Base-by-base conservation (phyloP, 306 rosid genomes). In the Cicer cuneatum region DNA sequence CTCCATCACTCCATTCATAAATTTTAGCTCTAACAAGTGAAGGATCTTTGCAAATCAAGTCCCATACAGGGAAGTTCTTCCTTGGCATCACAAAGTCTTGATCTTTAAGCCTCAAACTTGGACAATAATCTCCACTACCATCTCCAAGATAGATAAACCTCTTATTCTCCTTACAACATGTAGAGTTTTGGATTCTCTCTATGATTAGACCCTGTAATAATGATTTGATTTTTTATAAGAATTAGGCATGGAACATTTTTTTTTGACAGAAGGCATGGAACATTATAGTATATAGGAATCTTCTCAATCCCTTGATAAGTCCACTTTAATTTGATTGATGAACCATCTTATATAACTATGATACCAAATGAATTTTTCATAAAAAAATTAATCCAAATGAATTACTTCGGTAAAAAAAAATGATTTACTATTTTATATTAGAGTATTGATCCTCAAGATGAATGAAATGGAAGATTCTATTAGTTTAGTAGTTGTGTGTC, bases 81-180 rank as follows among this genome's bases (percentile, higher is more conserved):
- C 90, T 89, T 61, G 91, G 91, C 94, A 87, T 87, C 81, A 84
- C 47, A 67, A 82, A 83, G 46, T 87, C 86, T 58, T 60, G 66
- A 0, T 83, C 91, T 56, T 69, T 77, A 1, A 87, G 94, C 72
- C 78, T 89, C 83, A 83, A 78, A 73, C 87, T 85, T 47, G 94
- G 88, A 67, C 88, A 89, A 5, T 83, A 87, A 14, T 87, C 91
- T 1, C 91, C 94, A 64, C 35, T 41, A 4, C 91, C 90, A 76
- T 87, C 94, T 0, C 93, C 93, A 12, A 87, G 81, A 59, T 89
- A 89, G 69, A 87, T 87, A 39, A 87, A 37, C 64, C 84, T 89
- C 73, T 83, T 89, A 10, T 78, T 56, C 21, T 45, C 85, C 33
- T 61, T 80, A 40, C 2, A 40, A 7, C 42, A 10, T 45, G 80